Evolutionary conservation across 2,329 filamentous ascomycete genomes (phyloP).

Genomic region (Dactylonectria estremocensis): DNA sequence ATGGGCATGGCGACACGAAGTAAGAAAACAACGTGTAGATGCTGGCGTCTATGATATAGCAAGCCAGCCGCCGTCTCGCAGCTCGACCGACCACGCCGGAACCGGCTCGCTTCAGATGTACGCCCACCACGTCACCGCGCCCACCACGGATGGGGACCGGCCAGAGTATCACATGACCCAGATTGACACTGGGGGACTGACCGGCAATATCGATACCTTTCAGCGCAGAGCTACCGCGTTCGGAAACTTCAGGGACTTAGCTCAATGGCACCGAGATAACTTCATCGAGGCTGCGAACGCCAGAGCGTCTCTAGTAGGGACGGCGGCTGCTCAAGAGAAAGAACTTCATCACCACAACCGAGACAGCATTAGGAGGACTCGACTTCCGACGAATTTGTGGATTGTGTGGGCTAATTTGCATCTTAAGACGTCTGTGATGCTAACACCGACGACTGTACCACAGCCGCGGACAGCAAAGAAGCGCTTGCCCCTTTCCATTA

Average conservation of each 20-base stretch:
- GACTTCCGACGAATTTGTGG: neutral
- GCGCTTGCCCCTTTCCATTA: neutral
- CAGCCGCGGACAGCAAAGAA: neutral
- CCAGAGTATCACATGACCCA: slow-evolving; percentile 60
- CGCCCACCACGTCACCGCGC: slow-evolving; percentile 53
- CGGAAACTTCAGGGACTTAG: slow-evolving; percentile 55
- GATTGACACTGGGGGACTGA: slow-evolving; percentile 49
- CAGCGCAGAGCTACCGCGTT: slow-evolving; percentile 54
- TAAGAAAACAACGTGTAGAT: slow-evolving; percentile 4
- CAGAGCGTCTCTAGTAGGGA: neutral
- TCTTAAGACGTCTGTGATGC: too few species aligned
- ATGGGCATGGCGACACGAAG: neutral
- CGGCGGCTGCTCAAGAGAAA: neutral
- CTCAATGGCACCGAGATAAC: slow-evolving; percentile 44
- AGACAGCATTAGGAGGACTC: neutral
- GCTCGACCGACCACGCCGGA: slow-evolving; percentile 55
- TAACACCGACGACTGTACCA: too few species aligned
- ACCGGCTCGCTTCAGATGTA: slow-evolving; percentile 55
- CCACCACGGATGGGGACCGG: slow-evolving; percentile 47
- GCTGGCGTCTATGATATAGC: too few species aligned
- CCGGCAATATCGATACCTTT: slow-evolving; percentile 49
- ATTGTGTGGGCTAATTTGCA: too few species aligned
- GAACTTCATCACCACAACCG: neutral
- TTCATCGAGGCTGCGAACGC: slow-evolving; percentile 52
- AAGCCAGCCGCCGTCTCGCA: too few species aligned